phyloP scores from a whole-genome alignment of 2,329 filamentous ascomycete species.

The Aspergillus luchuensis region DNA sequence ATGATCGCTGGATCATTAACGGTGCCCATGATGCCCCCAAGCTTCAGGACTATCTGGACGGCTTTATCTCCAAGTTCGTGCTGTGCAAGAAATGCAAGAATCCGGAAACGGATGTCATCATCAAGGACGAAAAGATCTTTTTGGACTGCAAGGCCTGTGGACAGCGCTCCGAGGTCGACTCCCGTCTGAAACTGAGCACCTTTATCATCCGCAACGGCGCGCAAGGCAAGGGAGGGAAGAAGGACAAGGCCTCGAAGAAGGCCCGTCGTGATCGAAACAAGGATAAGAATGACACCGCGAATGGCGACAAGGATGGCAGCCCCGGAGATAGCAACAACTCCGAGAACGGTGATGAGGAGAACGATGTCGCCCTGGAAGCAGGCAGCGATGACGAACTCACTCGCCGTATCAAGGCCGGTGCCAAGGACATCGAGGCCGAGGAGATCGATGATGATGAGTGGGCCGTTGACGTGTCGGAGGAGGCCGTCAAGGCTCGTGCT shows the following conservation, averaged over 20 bases:
- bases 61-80: slow-evolving; percentile 98
- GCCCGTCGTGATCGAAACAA: slow-evolving; percentile 77
- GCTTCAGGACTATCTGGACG: slow-evolving; percentile 96
- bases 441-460: slow-evolving; percentile 85
- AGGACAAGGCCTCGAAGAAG: slow-evolving; percentile 94
- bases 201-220: slow-evolving; percentile 93
- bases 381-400: slow-evolving; percentile 91
- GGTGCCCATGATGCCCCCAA: slow-evolving; percentile 92
- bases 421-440: slow-evolving; percentile 70
- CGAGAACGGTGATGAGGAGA: slow-evolving; percentile 63
- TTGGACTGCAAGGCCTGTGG: slow-evolving; percentile 99
- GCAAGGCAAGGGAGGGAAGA: slow-evolving; percentile 87
- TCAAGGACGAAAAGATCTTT: slow-evolving; percentile 89
- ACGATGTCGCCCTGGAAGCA: slow-evolving; percentile 67
- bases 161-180: slow-evolving; percentile 85
- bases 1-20: slow-evolving; percentile 99
- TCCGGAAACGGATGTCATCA: slow-evolving; percentile 91
- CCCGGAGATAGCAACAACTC: slow-evolving; percentile 67
- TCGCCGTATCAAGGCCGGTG: slow-evolving; percentile 69
- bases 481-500: slow-evolving; percentile 91
- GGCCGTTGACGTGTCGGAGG: slow-evolving; percentile 95
- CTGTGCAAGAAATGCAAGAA: slow-evolving; percentile 99
- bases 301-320: slow-evolving; percentile 61
- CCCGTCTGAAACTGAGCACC: slow-evolving; percentile 91
- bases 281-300: slow-evolving; percentile 63